Base-by-base conservation (phyloP, 768 basidiomycete genomes). In the Phanerochaete sordida region DNA sequence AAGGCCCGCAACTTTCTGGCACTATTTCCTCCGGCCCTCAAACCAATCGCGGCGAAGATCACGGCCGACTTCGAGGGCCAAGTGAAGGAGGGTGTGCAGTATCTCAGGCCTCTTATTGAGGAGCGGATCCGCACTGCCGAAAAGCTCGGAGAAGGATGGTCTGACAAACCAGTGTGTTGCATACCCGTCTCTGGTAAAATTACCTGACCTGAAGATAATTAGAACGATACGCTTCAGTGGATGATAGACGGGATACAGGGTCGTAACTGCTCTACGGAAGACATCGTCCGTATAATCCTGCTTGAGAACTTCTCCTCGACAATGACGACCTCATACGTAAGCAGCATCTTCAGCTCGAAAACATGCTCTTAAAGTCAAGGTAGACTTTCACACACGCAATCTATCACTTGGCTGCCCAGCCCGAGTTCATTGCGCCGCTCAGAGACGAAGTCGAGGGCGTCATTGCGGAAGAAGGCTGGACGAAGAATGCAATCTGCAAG, bases 401-500 rank as follows among this genome's bases (percentile, higher is more conserved):
- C 6, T 72, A 68, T 51, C 54, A 68, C 56, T 60, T 76, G n/a
- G 71, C 73, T 6, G 64, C 65, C 0, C 44, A 68, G 21, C 70
- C 69, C 2, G 53, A 73, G 46, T 73, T 71, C 55, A 27, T 69
- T 0, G 39, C 63, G 45, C 62, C 65, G 0, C 31, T 76, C 21
- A 68, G 75, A 2, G 66, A 72, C 57, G 75, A 76, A 53, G 61
- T 73, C 26, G 69, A 73, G 45, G 55, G 49, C 1, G 66, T 68
- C 44, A 43, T 73, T 1, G 47, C 37, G 16, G 59, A 66, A 19
- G 64, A 73, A n/a, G 52, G 45, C 57, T 65, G 58, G 74, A 68
- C 70, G 12, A 75, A 72, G 59, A 58, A 47, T 6, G 66, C 69
- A 2, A 59, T 73, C 37, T 60, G 54, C 11, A 67, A 66, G 53